Evolutionary conservation across 2,329 filamentous ascomycete genomes (phyloP), one percentile per base, ranked within the genome.

Genomic region (Neonectria coccinea): DNA sequence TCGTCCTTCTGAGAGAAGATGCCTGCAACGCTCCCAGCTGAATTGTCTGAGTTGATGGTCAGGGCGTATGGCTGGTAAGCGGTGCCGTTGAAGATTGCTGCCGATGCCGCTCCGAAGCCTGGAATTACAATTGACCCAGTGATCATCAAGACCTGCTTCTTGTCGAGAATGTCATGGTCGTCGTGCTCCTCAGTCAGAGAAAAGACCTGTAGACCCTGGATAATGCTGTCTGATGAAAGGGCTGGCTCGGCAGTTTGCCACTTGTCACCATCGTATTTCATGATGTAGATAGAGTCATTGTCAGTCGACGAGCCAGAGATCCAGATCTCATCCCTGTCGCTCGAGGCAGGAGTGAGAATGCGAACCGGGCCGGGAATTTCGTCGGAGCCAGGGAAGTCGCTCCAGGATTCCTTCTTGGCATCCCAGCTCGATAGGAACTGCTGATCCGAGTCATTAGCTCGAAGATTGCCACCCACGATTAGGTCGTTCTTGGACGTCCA

Each of bases 81-180:
- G 11, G 89, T 93, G 72, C 96, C 96, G 74, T 98, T 93, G 82
- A 92, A 99, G 29, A 97, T 82, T 8, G 90, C 95, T 9, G 93
- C 94, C 14, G 95, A 97, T 6, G 91, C 93, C 62, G 89, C 90
- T 63, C 95, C 94, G 75, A 94, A 94, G 53, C 82, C 82, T 0
- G 91, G 88, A 18, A 98, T 84, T 68, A 89, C 86, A 70, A 99
- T 88, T 57, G 91, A 88, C 42, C 96, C 96, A n/a, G 93, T 93
- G 54, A 98, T 83, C 79, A 99, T 86, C 39, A 99, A 86, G 4
- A 89, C 86, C 76, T 96, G 89, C 66, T 89, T 84, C 18, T 85
- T 79, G 56, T 89, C 85, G 16, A 99, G 80, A 7, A 94, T 82
- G 41, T 86, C 79, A 2, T 86, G 89, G 14, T 83, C 79, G 39